Evolutionary conservation across 1,284 basidiomycete genomes (phyloP).

Genomic region (Trametes versicolor): DNA sequence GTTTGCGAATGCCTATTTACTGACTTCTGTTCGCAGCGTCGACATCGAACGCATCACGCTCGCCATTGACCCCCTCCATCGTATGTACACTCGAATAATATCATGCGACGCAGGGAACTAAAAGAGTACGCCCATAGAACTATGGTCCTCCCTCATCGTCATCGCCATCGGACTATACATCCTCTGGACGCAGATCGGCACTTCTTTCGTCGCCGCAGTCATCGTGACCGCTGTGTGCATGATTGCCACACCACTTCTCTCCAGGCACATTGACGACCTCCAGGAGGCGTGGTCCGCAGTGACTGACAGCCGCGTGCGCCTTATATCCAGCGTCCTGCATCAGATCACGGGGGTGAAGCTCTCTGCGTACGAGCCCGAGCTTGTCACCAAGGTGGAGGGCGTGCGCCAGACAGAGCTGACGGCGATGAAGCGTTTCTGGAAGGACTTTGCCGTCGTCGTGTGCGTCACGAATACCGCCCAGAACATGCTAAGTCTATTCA

Average conservation of each 20-base stretch:
- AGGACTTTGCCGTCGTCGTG: conserved; percentile 13
- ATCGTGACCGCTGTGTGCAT: conserved; percentile 15
- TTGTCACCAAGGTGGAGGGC: conserved; percentile 6
- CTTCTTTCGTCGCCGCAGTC: conserved; percentile 14
- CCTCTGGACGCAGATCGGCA: conserved; percentile 12
- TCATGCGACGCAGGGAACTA: background rate
- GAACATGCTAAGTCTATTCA: conserved; percentile 16
- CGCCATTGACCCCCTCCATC: conserved; percentile 13
- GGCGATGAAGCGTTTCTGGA: conserved; percentile 18
- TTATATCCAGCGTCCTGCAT: conserved; percentile 12
- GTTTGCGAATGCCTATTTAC: background rate
- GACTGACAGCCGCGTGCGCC: conserved; percentile 11
- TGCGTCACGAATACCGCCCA: conserved; percentile 15
- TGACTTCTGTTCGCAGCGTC: background rate
- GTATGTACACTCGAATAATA: background rate
- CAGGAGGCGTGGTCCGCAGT: conserved; percentile 14
- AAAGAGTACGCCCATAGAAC: background rate
- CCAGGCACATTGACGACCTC: conserved; percentile 16
- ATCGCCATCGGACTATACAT: conserved; percentile 15
- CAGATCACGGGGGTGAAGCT: conserved; percentile 17
- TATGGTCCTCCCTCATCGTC: conserved; percentile 12
- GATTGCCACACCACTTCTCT: conserved; percentile 13
- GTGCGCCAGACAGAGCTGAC: conserved; percentile 10
- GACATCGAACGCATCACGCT: conserved; percentile 18
- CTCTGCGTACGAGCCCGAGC: conserved; percentile 16